phyloP scores from a whole-genome alignment of 495 filamentous ascomycete species.

The Neurospora sp. region DNA sequence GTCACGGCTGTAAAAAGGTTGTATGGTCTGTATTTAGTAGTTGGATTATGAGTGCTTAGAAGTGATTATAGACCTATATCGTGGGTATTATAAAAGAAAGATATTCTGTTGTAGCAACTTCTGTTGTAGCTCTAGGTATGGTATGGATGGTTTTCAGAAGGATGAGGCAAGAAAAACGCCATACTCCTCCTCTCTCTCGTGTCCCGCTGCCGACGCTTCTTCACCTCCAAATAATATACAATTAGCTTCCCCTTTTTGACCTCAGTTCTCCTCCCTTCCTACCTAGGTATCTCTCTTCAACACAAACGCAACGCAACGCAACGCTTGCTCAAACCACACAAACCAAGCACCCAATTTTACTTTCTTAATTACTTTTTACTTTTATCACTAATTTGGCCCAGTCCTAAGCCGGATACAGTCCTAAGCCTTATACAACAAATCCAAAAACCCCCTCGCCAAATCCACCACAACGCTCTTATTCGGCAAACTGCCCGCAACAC shows the following conservation, averaged over 20 bases:
- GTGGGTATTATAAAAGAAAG: neutral
- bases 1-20: too few relatives aligned
- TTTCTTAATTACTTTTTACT: neutral
- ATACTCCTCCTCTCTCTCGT: neutral
- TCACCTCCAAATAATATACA: neutral
- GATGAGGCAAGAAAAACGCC: neutral
- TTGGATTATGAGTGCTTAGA: too few relatives aligned
- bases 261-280: neutral
- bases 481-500: constrained; percentile 86
- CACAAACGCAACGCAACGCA: neutral
- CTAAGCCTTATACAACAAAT: constrained; percentile 89
- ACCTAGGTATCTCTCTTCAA: neutral
- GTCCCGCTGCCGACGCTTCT: neutral
- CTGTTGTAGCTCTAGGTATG: neutral
- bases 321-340: neutral
- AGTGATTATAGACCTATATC: neutral
- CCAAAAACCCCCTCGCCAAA: constrained; percentile 82
- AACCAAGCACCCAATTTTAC: neutral
- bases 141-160: neutral
- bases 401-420: constrained; percentile 70
- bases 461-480: constrained; percentile 92
- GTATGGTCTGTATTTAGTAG: too few relatives aligned
- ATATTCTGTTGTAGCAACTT: neutral
- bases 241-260: neutral
- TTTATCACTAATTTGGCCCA: neutral